phyloP scores from a whole-genome alignment of 257 asterid species.

The Fraxinus excelsior region DNA sequence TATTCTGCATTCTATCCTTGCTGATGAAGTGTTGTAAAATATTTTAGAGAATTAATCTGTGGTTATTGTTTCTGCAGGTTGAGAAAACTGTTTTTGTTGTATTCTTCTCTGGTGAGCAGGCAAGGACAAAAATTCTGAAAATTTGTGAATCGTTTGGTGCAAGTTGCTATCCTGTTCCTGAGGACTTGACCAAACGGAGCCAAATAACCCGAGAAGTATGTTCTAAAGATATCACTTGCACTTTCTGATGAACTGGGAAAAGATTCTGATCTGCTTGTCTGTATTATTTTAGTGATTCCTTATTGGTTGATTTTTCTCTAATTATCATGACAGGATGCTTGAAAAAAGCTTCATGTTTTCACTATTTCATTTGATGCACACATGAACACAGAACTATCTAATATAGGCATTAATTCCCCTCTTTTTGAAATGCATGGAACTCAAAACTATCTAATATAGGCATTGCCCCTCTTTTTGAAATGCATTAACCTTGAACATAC shows the following conservation, averaged over 20 bases:
- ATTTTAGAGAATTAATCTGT: conserved; percentile 22
- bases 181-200: conserved; percentile 72
- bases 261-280: conserved; percentile 13
- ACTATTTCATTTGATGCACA: conserved; percentile 16
- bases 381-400: conserved; percentile 1
- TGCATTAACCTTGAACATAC: not conserved
- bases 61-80: conserved; percentile 64
- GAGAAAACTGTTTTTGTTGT: conserved; percentile 91
- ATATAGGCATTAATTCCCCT: conserved; percentile 4
- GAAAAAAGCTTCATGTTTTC: not conserved
- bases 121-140: conserved; percentile 82
- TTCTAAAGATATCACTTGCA: conserved; percentile 24
- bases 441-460: conserved; percentile 4
- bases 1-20: conserved; percentile 18
- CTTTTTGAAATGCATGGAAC: conserved; percentile 3
- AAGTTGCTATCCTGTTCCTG: conserved; percentile 96
- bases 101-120: conserved; percentile 99
- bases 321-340: not conserved
- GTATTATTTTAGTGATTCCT: not conserved
- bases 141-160: conserved; percentile 99
- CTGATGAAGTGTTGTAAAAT: conserved; percentile 11
- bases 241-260: conserved; percentile 28
- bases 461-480: conserved; percentile 11
- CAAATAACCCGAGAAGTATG: conserved; percentile 90
- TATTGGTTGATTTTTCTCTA: not conserved